phyloP scores from a whole-genome alignment of 768 basidiomycete species.

The Tylopilus balloui region DNA sequence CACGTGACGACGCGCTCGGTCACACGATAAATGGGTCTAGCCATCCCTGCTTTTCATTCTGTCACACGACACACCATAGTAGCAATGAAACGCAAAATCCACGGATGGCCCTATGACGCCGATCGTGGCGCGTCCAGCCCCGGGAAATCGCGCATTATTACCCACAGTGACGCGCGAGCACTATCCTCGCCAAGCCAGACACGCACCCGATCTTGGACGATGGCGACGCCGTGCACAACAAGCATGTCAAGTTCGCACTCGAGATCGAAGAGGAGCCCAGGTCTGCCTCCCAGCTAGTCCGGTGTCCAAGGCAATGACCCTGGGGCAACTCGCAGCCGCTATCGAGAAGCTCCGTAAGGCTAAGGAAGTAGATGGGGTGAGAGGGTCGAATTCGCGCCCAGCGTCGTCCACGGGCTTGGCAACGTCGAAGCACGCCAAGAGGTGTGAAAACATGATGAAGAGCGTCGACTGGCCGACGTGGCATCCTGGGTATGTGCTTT shows the following conservation, averaged over 20 bases:
- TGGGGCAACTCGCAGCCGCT: slow-evolving; percentile 37
- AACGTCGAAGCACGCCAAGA: neutral
- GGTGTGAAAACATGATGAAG: neutral
- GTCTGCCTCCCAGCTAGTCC: slow-evolving; percentile 11
- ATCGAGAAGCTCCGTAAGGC: slow-evolving; percentile 44
- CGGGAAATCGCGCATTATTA: slow-evolving; percentile 28
- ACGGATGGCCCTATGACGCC: slow-evolving; percentile 25
- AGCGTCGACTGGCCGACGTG: slow-evolving; percentile 1
- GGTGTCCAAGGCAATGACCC: slow-evolving; percentile 32
- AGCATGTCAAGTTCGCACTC: slow-evolving; percentile 32
- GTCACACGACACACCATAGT: slow-evolving; percentile 6
- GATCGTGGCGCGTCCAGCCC: slow-evolving; percentile 6
- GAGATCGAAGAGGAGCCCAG: slow-evolving; percentile 29
- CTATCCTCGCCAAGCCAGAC: slow-evolving; percentile 38
- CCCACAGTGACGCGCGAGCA: slow-evolving; percentile 32
- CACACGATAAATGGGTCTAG: slow-evolving; percentile 13
- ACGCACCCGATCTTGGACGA: slow-evolving; percentile 35
- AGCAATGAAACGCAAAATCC: slow-evolving; percentile 38
- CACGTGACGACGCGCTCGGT: slow-evolving; percentile 25
- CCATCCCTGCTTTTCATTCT: neutral
- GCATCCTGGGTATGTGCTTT: slow-evolving; percentile 1
- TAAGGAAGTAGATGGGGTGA: slow-evolving; percentile 50
- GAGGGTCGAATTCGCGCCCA: neutral
- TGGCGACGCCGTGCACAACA: slow-evolving; percentile 28
- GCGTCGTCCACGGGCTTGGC: neutral